These are phyloP conservation scores for Alternaria sp. DNA, from an alignment of 2,329 filamentous ascomycete genomes.

Conservation along the genomic window DNA sequence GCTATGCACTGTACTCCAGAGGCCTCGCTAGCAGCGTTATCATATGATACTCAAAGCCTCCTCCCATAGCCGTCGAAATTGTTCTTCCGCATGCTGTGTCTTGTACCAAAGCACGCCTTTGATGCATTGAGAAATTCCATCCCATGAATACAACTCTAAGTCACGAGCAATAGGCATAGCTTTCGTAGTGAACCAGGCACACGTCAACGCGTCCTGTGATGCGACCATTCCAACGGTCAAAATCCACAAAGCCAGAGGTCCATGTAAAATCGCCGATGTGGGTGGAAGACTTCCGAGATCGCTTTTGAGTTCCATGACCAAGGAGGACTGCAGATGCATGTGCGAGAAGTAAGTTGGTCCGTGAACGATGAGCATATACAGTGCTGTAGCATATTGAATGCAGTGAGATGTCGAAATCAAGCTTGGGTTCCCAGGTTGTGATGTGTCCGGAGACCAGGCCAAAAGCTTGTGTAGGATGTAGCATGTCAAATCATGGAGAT, in stretches of 20 bases:
- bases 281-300: conserved; percentile 11
- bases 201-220: neutral
- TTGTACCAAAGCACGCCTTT: conserved; percentile 5
- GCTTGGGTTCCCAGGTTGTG: conserved; percentile 10
- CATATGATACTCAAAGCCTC: neutral
- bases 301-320: conserved; percentile 18
- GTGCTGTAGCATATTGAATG: conserved; percentile 57
- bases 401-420: conserved; percentile 24
- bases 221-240: conserved; percentile 7
- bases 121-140: neutral
- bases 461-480: conserved; percentile 63
- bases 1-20: neutral
- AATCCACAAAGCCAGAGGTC: conserved; percentile 5
- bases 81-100: neutral
- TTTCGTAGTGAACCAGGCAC: conserved; percentile 1
- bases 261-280: neutral
- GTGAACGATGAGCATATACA: conserved; percentile 64
- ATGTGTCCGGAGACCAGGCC: conserved; percentile 16
- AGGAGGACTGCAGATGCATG: conserved; percentile 31
- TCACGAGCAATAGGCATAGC: neutral
- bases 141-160: conserved; percentile 1
- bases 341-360: conserved; percentile 67
- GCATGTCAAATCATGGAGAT: conserved; percentile 64
- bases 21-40: neutral
- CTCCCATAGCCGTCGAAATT: conserved; percentile 4